Percentiles rank a stretch among this genome's conserved stretches.
These are phyloP conservation scores for Lojkania enalia DNA, from an alignment of 2,329 filamentous ascomycete genomes.

Conservation along the genomic window DNA sequence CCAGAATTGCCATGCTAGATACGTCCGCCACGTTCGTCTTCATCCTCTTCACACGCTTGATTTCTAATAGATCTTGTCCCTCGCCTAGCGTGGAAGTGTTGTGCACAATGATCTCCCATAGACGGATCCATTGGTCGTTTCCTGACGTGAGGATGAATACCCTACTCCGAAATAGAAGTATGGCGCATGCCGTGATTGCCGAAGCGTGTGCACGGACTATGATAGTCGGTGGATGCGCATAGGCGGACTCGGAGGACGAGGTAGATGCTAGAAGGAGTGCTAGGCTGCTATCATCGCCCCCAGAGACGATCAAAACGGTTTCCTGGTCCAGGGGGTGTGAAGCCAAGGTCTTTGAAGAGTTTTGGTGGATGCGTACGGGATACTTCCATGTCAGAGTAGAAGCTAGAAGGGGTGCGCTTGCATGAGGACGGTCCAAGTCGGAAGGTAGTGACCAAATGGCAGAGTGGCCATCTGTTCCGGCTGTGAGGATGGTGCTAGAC, in stretches of 20 bases:
- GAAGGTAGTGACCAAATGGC: slow-evolving; percentile 59
- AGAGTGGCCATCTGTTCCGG: slow-evolving; percentile 80
- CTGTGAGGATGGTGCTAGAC: slow-evolving; percentile 59
- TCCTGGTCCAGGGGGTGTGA: slow-evolving; percentile 33
- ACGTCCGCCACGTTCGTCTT: slow-evolving; percentile 60
- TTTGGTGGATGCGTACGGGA: slow-evolving; percentile 68
- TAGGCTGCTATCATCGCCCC: slow-evolving; percentile 86
- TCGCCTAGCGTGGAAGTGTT: neutral
- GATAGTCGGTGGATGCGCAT: slow-evolving; percentile 36
- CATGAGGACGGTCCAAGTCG: slow-evolving; percentile 15
- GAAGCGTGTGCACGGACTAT: slow-evolving; percentile 69
- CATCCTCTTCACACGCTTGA: slow-evolving; percentile 36
- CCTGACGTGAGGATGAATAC: slow-evolving; percentile 43
- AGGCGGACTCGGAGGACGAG: slow-evolving; percentile 17
- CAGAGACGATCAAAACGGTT: slow-evolving; percentile 66
- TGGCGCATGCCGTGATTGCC: slow-evolving; percentile 63
- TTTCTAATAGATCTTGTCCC: slow-evolving; percentile 23
- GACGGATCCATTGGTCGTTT: slow-evolving; percentile 54
- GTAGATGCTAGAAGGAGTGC: slow-evolving; percentile 47
- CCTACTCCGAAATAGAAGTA: slow-evolving; percentile 29
- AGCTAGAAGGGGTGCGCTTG: neutral
- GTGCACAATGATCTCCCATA: slow-evolving; percentile 46
- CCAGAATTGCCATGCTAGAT: slow-evolving; percentile 53
- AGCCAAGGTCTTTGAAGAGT: slow-evolving; percentile 67
- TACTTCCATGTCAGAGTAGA: slow-evolving; percentile 30